Evolutionary conservation across 371 early-diverging fungal species (phyloP).

Genomic region (Smittium mucronatum): DNA sequence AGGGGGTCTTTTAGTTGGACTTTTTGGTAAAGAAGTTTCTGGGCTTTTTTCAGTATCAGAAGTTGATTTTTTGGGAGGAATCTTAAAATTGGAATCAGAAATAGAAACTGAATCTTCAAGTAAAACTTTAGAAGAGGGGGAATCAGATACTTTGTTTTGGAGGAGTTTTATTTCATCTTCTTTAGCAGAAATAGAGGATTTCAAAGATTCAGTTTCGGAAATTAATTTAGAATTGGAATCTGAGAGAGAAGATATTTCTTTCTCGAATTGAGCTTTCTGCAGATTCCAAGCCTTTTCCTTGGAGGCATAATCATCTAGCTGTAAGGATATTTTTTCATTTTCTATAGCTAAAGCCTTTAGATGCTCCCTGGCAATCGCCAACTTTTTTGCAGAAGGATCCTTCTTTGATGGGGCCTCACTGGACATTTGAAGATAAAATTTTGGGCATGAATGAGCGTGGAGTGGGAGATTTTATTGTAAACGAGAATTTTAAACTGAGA

Average conservation of each 20-base stretch:
- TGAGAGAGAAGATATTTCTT: neutral
- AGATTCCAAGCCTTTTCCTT: neutral
- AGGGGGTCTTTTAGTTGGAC: neutral
- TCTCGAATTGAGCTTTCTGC: slow-evolving; percentile 2
- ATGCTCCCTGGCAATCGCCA: slow-evolving; percentile 12
- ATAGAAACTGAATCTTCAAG: neutral
- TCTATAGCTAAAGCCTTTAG: slow-evolving; percentile 12
- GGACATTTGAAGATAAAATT: too few species aligned
- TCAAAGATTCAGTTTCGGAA: neutral
- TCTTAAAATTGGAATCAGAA: too few species aligned
- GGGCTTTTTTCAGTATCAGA: neutral
- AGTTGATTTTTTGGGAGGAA: too few species aligned
- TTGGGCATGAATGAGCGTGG: too few species aligned
- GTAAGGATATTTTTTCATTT: slow-evolving; percentile 10
- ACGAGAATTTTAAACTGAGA: too few species aligned
- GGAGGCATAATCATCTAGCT: neutral
- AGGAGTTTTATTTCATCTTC: neutral
- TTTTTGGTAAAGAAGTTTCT: neutral
- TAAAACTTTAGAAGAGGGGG: neutral
- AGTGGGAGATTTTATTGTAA: too few species aligned
- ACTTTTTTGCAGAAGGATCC: slow-evolving; percentile 7
- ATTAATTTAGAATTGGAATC: neutral
- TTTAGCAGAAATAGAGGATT: neutral
- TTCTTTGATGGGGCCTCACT: neutral
- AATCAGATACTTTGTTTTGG: neutral